Base-by-base conservation (phyloP, 495 filamentous ascomycete genomes). In the Neurospora sp. region DNA sequence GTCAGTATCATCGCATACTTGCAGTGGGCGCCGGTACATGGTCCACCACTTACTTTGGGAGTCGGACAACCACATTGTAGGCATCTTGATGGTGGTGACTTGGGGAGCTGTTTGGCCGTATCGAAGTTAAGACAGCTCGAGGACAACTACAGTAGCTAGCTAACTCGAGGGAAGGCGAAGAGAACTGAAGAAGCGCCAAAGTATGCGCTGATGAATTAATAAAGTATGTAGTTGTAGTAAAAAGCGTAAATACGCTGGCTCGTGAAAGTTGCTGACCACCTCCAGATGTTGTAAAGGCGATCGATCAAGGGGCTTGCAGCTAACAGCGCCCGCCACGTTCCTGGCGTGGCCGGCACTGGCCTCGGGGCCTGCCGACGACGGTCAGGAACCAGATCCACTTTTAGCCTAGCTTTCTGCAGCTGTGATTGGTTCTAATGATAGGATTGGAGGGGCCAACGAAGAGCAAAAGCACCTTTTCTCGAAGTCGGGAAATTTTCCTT, bases 41-140 rank as follows among this genome's bases (percentile, higher is more conserved):
- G 9, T 10, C 20, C 20, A 53, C 70, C 20, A 84, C 91, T 78
- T 86, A 98, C 96, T 99, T 84, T 99, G 96, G 74, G 91, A 88
- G 80, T 99, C 96, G 75, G 94, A 92, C 74, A 99, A 86, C 96
- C 96, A 99, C 91, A 97, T 96, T 72, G 91, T 81, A 71, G 83
- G 79, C 82, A 84, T 86, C 45, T 78, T 82, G 72, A 59, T 70
- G 86, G 82, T 71, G 42, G 3, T 31, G 31, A n/a, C 16, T 17
- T 14, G 1, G 40, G 7, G 8, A 65, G 53, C 53, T 65, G 35
- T 35, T 27, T 6, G 27, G 53, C 27, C 27, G 27, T 37, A 37
- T 37, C 35, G 35, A 35, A 0, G 31, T 35, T 4, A 35, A 35
- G 31, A 37, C 4, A 37, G 35, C 35, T 37, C 35, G 4, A 37